Percentiles rank a stretch among this genome's conserved stretches.
phyloP scores from a whole-genome alignment of 2,329 filamentous ascomycete species.

The Akanthomyces uredinophilus region DNA sequence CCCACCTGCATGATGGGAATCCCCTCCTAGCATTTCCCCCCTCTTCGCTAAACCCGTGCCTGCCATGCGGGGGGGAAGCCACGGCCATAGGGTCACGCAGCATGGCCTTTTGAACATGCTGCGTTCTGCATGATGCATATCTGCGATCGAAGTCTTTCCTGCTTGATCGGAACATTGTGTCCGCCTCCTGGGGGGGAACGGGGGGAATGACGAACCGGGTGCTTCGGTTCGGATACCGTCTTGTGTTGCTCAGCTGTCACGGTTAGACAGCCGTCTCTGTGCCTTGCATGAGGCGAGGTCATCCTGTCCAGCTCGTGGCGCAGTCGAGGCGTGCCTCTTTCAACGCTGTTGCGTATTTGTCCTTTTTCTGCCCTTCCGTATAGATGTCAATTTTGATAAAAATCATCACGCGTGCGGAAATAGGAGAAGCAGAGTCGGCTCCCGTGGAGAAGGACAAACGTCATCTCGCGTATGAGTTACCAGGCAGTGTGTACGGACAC shows the following conservation, averaged over 20 bases:
- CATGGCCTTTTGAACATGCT: too few relatives aligned
- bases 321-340: not conserved
- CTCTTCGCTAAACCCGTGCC: too few relatives aligned
- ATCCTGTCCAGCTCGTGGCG: not conserved
- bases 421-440: not conserved
- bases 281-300: constrained; percentile 9
- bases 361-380: not conserved
- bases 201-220: not conserved
- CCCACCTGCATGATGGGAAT: not conserved
- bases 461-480: not conserved
- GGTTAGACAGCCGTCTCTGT: not conserved
- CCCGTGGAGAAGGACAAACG: not conserved
- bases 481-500: too few relatives aligned
- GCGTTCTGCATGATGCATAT: constrained; percentile 4
- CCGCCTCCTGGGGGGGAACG: not conserved
- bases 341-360: not conserved
- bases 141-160: not conserved
- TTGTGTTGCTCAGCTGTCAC: constrained; percentile 3
- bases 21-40: too few relatives aligned
- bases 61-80: too few relatives aligned
- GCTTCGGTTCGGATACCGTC: not conserved
- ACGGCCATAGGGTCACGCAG: not conserved
- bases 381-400: not conserved
- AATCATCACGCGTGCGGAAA: not conserved
- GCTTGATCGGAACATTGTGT: constrained; percentile 4